Evolutionary conservation across 768 basidiomycete genomes (phyloP), one percentile per base, ranked within the genome.

Genomic region (Naganishia randhawae): DNA sequence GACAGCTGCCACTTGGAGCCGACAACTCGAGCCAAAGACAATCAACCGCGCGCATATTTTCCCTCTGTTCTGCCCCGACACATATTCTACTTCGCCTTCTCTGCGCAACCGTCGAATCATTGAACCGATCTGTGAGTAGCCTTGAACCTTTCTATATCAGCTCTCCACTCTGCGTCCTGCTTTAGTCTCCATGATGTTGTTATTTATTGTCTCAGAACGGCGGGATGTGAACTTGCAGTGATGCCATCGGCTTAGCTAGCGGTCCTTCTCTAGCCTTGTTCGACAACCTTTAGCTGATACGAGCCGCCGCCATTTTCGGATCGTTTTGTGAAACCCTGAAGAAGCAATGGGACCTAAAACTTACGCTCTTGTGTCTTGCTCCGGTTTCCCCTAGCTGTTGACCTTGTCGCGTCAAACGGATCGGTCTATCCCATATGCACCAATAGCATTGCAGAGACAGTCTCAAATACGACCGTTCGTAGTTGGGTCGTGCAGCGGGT

Each of bases 121-220:
- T 14, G 25, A 3, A 27, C 3, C 9, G 39, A 42, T 4, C 3
- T 32, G 31, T 39, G 37, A 39, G 61, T 41, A 29, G 25, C n/a
- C n/a, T 31, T 9, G 4, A 11, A 13, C 41, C 10, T 39, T n/a
- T 63, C 45, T 1, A n/a, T 45, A 45, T 25, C 14, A n/a, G 13
- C 63, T 27, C 45, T 14, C 22, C 27, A 16, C 17, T 64, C 31
- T 31, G 22, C 63, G 8, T 31, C 19, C 29, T 45, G 25, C 63
- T 37, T 50, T 14, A 17, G 35, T 29, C 27, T 64, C 29, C 35
- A 67, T 70, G 69, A 70, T 70, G 69, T 62, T 61, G 62, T 66
- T 70, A 70, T 70, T 70, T 67, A 70, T 70, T 70, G 69, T 70
- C 69, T 70, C 69, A 70, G 69, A 70, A 69, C 39, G 57, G 57